Conservation (phyloP, 331 rosid species). For the Quercus lobata region DNA sequence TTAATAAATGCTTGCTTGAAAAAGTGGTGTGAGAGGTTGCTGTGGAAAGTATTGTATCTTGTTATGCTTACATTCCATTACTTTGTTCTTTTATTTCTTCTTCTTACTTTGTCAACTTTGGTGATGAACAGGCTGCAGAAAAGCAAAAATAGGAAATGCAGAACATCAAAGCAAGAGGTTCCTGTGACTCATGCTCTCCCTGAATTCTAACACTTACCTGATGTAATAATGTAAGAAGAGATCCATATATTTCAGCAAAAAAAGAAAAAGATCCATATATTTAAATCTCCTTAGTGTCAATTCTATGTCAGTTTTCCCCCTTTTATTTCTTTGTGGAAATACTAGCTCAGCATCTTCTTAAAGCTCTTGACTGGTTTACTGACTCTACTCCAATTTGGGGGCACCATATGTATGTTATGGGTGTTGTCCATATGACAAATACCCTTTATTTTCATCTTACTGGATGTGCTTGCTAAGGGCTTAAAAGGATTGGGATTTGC, state of each 20-base stretch:
- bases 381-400: too few species aligned
- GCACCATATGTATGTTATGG: too few species aligned
- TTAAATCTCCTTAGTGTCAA: not conserved
- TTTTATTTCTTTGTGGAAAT: slow-evolving; percentile 6
- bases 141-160: slow-evolving; percentile 34
- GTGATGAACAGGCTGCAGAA: slow-evolving; percentile 65
- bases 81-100: not conserved
- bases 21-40: not conserved
- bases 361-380: not conserved
- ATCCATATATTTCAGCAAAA: not conserved
- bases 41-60: not conserved
- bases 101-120: slow-evolving; percentile 16
- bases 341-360: not conserved
- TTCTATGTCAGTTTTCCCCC: slow-evolving; percentile 12
- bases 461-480: not conserved
- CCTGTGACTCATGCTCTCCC: not conserved
- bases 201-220: too few species aligned
- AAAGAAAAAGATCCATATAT: not conserved
- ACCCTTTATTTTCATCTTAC: not conserved
- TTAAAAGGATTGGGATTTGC: not conserved
- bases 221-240: too few species aligned
- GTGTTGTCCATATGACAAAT: too few species aligned
- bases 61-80: not conserved
- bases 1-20: too few species aligned
- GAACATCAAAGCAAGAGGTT: not conserved